Base-by-base conservation (phyloP, 371 early-diverging fungal genomes). In the Mucor indicus region DNA sequence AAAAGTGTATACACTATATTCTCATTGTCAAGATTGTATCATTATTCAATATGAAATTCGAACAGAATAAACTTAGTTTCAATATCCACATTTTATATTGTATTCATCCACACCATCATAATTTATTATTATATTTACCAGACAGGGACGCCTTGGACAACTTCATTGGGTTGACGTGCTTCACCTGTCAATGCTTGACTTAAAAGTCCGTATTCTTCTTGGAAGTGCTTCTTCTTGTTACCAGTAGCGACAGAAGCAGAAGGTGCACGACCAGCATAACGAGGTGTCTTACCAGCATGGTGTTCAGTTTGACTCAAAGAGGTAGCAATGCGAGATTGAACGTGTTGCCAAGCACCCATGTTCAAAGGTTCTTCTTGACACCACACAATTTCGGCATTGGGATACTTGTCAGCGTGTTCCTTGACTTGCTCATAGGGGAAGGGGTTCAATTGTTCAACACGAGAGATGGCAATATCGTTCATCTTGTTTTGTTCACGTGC, bases 321-420 rank as follows among this genome's bases (percentile, higher is more conserved):
- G 20, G 94, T 92, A 50, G 84, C 77, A 56, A 98, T 74, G 27
- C 98, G 76, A 92, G 95, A 43, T 78, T 83, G 44, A 22, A 95
- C 92, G 60, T 90, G 91, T 15, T 73, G 64, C 93, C 94, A 98
- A 22, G 87, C 74, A 42, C 98, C 97, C 80, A 86, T 82, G 77
- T 98, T 98, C 69, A 91, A 65, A 10, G 93, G 90, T 64, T 98
- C 98, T 77, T 98, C 98, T 70, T 98, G 98, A 40, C 83, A 84
- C 92, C 94, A 97, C 11, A 94, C 80, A 53, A 92, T 75, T 58
- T 94, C 89, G 22, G 90, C 84, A 54, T 92, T 86, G 55, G 89
- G 89, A 75, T 95, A 98, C 65, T 86, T 84, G 67, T 96, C 94
- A 27, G 88, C 63, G 52, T 89, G 85, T 48, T 84, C 78, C 74